These are phyloP conservation scores for Colletotrichum sp. DNA, from an alignment of 2,329 filamentous ascomycete genomes.

Conservation along the genomic window DNA sequence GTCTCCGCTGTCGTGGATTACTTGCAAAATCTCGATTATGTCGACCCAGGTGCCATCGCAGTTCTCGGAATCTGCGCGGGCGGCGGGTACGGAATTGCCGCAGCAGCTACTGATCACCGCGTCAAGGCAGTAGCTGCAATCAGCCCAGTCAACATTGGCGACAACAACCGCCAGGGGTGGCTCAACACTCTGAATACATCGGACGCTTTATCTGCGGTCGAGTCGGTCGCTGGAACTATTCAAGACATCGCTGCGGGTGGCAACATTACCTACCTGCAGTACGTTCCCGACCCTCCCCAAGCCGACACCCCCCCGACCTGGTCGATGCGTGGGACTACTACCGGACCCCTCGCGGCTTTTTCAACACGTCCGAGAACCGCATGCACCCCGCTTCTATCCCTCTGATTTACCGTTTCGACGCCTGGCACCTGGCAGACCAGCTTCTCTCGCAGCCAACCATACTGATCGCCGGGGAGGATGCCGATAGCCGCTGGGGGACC, in stretches of 20 bases:
- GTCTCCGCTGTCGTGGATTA: constrained; percentile 38
- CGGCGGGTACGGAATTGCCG: constrained; percentile 39
- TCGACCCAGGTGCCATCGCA: constrained; percentile 39
- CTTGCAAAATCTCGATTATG: constrained; percentile 29
- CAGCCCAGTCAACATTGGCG: constrained; percentile 26
- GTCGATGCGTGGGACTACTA: not conserved
- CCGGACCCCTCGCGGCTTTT: no score
- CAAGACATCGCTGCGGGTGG: not conserved
- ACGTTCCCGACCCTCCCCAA: not conserved
- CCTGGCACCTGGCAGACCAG: not conserved
- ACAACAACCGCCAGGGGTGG: not conserved
- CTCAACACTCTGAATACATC: no score
- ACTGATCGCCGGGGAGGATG: not conserved
- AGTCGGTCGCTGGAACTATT: not conserved
- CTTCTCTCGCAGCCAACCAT: not conserved
- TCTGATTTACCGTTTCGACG: not conserved
- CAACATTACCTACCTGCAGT: not conserved
- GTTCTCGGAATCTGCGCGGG: constrained; percentile 43
- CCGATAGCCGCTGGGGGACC: not conserved
- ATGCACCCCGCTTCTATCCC: not conserved
- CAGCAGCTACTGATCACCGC: constrained; percentile 40
- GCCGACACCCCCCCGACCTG: not conserved
- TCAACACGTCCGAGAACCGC: not conserved
- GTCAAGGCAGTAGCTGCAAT: constrained; percentile 41
- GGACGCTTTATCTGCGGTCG: no score